Evolutionary conservation across 495 filamentous ascomycete species (phyloP), one percentile per base, ranked within the genome.

Genomic region (Neurospora sp.): DNA sequence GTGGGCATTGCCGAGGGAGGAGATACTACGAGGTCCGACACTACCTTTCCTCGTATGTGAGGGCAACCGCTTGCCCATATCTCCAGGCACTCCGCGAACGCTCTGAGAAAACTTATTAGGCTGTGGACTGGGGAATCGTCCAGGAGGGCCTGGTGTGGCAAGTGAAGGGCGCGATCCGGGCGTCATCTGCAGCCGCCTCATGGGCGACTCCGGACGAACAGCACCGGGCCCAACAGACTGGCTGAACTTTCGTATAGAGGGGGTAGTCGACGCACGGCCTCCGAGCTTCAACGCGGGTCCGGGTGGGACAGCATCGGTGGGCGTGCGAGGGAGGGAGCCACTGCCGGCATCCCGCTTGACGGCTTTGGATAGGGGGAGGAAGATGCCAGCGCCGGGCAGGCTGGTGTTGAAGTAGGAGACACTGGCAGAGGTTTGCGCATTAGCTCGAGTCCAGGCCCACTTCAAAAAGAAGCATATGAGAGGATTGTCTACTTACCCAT

Each of bases 311-410:
- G 89, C 68, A n/a, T 74, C 91, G 1, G 88, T 88, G 10, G 94
- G 93, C 10, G 90, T 93, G 39, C 86, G 83, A 16, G 90, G 87
- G 76, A 86, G 88, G n/a, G 87, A 86, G 71, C 84, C 16, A 71
- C 81, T 65, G 82, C 84, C 27, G 88, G 87, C 72, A 85, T 86
- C 82, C 59, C 90, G 88, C 78, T 92, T 94, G 75, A 87, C 86
- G 59, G 91, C 91, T 80, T 95, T 95, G 81, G 91, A 91, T 71
- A 97, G 87, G 12, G 96, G 96, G 6, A 99, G 87, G 78, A 99
- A 99, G 77, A 99, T 98, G 39, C 96, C 96, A 8, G 95, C 89
- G 39, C 93, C 93, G 14, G 91, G 87, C 42, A 89, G 82, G 3
- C 88, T 87, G 8, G 96, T 97, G 4, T 85, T 86, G 78, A 99